These are phyloP conservation scores for Aureobasidium uvarum DNA, from an alignment of 2,329 filamentous ascomycete species.

Conservation along the genomic window DNA sequence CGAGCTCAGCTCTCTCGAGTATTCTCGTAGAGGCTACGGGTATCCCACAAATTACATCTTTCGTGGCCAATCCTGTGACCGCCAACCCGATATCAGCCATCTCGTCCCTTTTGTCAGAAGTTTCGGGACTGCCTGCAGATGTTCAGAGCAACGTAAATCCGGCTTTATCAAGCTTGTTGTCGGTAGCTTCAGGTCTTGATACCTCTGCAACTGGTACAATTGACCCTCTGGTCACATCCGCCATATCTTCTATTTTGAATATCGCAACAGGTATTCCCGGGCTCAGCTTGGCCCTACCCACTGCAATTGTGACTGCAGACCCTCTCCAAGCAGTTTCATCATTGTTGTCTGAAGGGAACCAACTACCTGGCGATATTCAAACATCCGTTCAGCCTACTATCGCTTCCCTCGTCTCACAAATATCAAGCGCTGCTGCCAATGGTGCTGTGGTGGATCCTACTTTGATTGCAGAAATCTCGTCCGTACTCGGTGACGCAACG, in stretches of 20 bases:
- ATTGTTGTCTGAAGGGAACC: background rate
- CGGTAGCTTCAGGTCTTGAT: background rate
- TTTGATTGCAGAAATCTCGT: background rate
- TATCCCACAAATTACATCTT: background rate
- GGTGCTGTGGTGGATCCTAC: background rate
- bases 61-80: background rate
- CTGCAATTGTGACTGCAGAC: background rate
- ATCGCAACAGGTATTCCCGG: background rate
- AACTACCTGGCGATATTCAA: conserved; percentile 2
- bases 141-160: background rate
- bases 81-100: background rate
- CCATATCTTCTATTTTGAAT: background rate
- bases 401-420: background rate
- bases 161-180: background rate
- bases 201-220: background rate
- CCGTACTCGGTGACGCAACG: background rate
- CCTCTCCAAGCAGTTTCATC: background rate
- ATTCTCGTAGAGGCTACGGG: conserved; percentile 1
- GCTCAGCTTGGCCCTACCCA: background rate
- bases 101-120: background rate
- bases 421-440: background rate
- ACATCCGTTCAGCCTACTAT: background rate
- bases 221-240: background rate
- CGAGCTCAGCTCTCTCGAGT: background rate
- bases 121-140: background rate